phyloP scores from a whole-genome alignment of 345 rosid species.

The Firmiana major region DNA sequence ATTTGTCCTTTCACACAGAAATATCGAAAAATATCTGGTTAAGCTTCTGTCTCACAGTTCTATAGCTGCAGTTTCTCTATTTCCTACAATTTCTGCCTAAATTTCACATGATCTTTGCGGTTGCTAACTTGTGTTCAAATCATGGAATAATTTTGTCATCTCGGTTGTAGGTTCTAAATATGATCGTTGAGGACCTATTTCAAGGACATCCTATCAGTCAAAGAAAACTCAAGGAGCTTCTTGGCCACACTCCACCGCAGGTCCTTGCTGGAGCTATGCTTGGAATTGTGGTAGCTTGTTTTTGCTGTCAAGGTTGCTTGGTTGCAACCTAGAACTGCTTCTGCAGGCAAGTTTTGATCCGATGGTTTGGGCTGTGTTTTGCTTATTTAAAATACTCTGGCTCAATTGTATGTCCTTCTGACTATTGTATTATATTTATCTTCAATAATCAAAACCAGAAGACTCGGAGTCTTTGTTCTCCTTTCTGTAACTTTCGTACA shows the following conservation, averaged over 20 bases:
- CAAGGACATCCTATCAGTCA: constrained; percentile 93
- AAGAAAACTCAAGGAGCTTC: constrained; percentile 90
- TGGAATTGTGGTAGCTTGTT: constrained; percentile 68
- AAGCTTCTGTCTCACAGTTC: not conserved
- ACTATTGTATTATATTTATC: constrained; percentile 9
- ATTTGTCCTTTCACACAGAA: not conserved
- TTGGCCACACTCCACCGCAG: constrained; percentile 90
- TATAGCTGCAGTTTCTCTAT: not conserved
- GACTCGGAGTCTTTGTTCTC: not conserved
- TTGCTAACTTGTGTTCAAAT: constrained; percentile 3
- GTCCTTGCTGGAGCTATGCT: constrained; percentile 85
- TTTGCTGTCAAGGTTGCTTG: constrained; percentile 62
- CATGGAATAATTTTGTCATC: not conserved
- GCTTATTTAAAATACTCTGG: constrained; percentile 3
- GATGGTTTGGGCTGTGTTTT: constrained; percentile 1
- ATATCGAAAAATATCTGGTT: not conserved
- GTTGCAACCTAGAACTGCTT: constrained; percentile 42
- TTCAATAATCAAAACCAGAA: not conserved
- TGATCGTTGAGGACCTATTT: constrained; percentile 84
- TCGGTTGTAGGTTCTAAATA: constrained; percentile 61
- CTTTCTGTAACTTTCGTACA: not conserved
- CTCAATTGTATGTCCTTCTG: constrained; percentile 12
- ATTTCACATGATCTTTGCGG: not conserved
- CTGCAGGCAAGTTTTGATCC: constrained; percentile 20
- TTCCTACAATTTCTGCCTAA: not conserved